Evolutionary conservation across 768 basidiomycete genomes (phyloP).

Genomic region (Leccinum longicurvipes): DNA sequence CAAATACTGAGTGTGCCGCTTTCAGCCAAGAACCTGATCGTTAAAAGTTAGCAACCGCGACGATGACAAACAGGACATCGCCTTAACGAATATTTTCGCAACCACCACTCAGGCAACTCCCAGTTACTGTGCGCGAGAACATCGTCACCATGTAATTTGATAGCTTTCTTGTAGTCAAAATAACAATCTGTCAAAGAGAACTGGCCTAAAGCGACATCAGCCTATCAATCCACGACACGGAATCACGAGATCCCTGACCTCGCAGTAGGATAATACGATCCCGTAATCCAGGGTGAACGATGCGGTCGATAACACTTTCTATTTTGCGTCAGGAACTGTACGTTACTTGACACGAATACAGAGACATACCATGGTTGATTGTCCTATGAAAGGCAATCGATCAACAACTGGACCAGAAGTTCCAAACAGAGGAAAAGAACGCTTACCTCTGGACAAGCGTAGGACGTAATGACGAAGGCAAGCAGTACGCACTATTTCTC

Average conservation of each 20-base stretch:
- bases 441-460: conserved; percentile 80
- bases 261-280: conserved; percentile 88
- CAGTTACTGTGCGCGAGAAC: conserved; percentile 86
- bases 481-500: conserved; percentile 79
- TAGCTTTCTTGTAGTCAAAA: conserved; percentile 62
- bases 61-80: not conserved
- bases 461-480: conserved; percentile 84
- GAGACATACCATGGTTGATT: conserved; percentile 71
- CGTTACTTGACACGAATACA: not conserved
- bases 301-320: conserved; percentile 91
- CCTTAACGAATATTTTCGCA: conserved; percentile 72
- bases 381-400: conserved; percentile 44
- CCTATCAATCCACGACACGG: not conserved
- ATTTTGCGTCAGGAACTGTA: conserved; percentile 11
- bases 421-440: not conserved
- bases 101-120: conserved; percentile 84
- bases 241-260: conserved; percentile 43
- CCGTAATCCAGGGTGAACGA: conserved; percentile 85
- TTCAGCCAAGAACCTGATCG: conserved; percentile 72
- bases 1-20: conserved; percentile 61
- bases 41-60: not conserved
- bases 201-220: conserved; percentile 47
- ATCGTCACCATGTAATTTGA: conserved; percentile 86
- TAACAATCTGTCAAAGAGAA: conserved; percentile 80
- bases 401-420: not conserved